These are phyloP conservation scores for Pilaira anomala DNA, from an alignment of 192 early-diverging fungal genomes.

Conservation along the genomic window DNA sequence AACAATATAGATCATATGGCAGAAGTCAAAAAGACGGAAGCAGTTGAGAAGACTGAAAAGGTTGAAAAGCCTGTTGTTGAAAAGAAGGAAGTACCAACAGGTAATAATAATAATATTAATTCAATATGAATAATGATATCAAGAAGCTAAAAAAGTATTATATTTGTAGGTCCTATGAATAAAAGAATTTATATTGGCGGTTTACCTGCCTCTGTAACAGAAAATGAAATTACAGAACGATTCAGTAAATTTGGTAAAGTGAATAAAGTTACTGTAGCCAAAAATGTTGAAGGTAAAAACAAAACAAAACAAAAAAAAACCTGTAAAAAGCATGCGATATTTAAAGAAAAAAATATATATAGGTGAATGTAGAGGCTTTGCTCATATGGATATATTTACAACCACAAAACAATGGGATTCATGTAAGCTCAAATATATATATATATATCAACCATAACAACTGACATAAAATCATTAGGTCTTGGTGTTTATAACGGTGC, in stretches of 20 bases:
- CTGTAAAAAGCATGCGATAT: background rate
- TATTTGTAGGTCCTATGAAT: background rate
- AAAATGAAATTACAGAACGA: slow-evolving; percentile 55
- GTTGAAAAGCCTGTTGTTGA: no score
- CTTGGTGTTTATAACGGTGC: slow-evolving; percentile 68
- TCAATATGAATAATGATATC: background rate
- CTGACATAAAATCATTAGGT: no score
- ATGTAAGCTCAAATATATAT: no score
- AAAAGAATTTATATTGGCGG: slow-evolving; percentile 81
- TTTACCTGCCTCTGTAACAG: slow-evolving; percentile 55
- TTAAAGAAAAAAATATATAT: background rate
- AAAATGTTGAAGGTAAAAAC: slow-evolving; percentile 32
- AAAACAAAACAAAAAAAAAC: background rate
- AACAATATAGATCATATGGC: background rate
- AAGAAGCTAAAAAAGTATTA: background rate
- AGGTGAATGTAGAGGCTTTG: slow-evolving; percentile 67
- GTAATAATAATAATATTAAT: background rate
- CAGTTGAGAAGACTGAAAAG: no score
- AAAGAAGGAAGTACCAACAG: no score
- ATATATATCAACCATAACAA: slow-evolving; percentile 12
- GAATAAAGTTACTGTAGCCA: slow-evolving; percentile 48
- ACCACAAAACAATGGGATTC: slow-evolving; percentile 62
- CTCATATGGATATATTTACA: slow-evolving; percentile 66
- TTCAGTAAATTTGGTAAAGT: slow-evolving; percentile 74
- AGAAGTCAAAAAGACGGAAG: no score